phyloP scores from a whole-genome alignment of 352 stramenopile species.

The Phytophthora meadii region DNA sequence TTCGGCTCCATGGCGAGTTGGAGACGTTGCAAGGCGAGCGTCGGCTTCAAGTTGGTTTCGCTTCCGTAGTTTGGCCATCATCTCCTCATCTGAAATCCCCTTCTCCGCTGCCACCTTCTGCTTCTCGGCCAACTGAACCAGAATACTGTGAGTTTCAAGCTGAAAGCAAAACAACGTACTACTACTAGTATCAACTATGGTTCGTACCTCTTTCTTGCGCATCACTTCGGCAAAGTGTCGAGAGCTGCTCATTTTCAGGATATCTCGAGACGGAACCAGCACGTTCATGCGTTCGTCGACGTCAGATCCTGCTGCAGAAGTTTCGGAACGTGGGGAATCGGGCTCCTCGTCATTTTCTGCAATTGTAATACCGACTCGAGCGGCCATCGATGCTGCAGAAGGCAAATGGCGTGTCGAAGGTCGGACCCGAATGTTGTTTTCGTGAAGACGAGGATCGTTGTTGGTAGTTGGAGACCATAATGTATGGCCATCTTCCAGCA shows the following conservation, averaged over 20 bases:
- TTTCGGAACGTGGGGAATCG: conserved; percentile 65
- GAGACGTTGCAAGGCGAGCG: conserved; percentile 72
- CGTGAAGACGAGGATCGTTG: conserved; percentile 74
- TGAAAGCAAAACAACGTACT: neutral
- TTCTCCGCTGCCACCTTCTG: conserved; percentile 79
- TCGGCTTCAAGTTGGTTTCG: conserved; percentile 76
- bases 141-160: conserved; percentile 4
- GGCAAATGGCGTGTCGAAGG: conserved; percentile 27
- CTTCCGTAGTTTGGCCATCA: conserved; percentile 80
- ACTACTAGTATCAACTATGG: too few species aligned
- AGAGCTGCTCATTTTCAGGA: conserved; percentile 90
- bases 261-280: conserved; percentile 76
- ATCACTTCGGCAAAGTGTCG: conserved; percentile 82
- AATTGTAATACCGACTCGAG: conserved; percentile 35
- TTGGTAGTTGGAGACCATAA: conserved; percentile 75
- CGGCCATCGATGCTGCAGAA: conserved; percentile 26
- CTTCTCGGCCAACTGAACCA: conserved; percentile 66
- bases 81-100: conserved; percentile 86
- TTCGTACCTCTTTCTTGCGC: conserved; percentile 79
- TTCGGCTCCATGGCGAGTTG: conserved; percentile 45
- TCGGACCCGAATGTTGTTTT: conserved; percentile 83
- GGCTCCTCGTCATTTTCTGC: conserved; percentile 43
- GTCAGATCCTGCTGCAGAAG: conserved; percentile 35
- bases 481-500: conserved; percentile 58
- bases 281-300: conserved; percentile 54